Base-by-base conservation (phyloP, 352 stramenopile genomes). In the Phytophthora pinifolia region DNA sequence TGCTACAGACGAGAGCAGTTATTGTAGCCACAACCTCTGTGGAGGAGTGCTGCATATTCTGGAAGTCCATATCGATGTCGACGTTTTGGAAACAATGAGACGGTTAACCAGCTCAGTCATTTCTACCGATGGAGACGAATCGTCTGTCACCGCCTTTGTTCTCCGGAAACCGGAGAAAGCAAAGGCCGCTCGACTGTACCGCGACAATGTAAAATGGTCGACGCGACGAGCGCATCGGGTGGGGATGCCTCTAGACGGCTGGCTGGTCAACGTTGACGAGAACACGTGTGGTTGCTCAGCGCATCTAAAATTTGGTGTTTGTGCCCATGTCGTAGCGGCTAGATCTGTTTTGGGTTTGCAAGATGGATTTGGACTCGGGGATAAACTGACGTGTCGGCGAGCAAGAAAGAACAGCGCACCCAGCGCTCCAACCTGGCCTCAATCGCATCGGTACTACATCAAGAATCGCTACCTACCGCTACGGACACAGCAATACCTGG, bases 291-390 rank as follows among this genome's bases (percentile, higher is more conserved):
- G 31, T 7, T 59, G 39, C 20, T 27, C 33, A 6, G 32, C 45
- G 25, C 22, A 59, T 17, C 6, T 29, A 4, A 59, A 49, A 35
- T 57, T 57, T 44, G 49, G 37, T 8, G 10, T 56, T 31, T 48
- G 37, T 5, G 17, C 48, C 14, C 48, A 42, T 25, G 15, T 56
- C 9, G 27, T 47, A 6, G 17, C 42, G 17, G 48, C 48, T 13
- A 42, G 30, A 15, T 43, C 37, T 2, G 37, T 56, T 13, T 30
- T 48, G 8, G 48, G 48, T 12, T 5, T 42, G 14, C 29, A 30
- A 12, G 20, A 41, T 41, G 17, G 30, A 22, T 3, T 33, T 4
- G 48, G 37, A 25, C 20, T 25, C 3, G 20, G 20, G 20, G 48
- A 46, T 8, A 56, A 48, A 33, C 48, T 47, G 8, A n/a, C 48